Conservation (phyloP, 257 asterid genomes). For the Ilex aquifolium region DNA sequence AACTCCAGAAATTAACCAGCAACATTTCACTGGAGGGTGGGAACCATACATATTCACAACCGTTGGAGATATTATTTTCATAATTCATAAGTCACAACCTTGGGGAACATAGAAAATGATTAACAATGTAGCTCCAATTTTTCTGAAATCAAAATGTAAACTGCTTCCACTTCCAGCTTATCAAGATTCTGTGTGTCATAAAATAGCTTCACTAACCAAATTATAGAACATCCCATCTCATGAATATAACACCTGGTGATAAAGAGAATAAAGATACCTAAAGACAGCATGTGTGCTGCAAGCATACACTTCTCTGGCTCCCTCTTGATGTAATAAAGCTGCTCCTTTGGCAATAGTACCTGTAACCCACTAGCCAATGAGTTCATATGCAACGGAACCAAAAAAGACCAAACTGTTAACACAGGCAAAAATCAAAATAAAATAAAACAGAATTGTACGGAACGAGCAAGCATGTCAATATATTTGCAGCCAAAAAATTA, state of each 20-base stretch:
- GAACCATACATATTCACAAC: too few species aligned
- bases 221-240: not conserved
- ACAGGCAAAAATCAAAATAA: too few species aligned
- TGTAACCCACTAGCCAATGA: slow-evolving; percentile 16
- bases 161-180: not conserved
- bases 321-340: slow-evolving; percentile 84
- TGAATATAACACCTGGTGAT: not conserved
- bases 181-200: not conserved
- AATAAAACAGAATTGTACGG: too few species aligned
- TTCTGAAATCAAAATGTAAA: not conserved
- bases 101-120: not conserved
- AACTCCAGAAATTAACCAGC: too few species aligned
- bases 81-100: not conserved
- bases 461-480: too few species aligned
- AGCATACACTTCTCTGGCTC: slow-evolving; percentile 96
- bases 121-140: not conserved
- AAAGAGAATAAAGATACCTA: slow-evolving; percentile 34
- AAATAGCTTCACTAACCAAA: not conserved
- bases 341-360: slow-evolving; percentile 97
- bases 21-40: too few species aligned
- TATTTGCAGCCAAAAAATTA: too few species aligned
- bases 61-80: too few species aligned
- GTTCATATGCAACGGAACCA: too few species aligned
- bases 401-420: too few species aligned
- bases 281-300: slow-evolving; percentile 96